Evolutionary conservation across 352 stramenopile species (phyloP).

Genomic region (Phytophthora multivora): DNA sequence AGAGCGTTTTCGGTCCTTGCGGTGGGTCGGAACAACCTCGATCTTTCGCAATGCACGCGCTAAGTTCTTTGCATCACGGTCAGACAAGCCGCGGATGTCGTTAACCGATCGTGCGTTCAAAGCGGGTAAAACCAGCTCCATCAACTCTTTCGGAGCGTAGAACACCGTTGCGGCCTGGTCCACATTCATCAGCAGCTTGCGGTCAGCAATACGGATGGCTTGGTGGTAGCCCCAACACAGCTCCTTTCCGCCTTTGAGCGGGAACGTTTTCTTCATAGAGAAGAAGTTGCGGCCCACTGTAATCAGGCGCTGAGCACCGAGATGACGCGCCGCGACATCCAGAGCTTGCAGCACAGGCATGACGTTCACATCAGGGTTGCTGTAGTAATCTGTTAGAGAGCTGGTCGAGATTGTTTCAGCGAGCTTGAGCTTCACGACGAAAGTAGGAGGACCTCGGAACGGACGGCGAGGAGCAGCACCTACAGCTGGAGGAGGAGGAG

Average conservation of each 20-base stretch:
- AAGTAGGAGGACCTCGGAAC: conserved; percentile 48
- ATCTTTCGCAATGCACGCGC: conserved; percentile 57
- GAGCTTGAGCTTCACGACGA: conserved; percentile 74
- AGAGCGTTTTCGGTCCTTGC: conserved; percentile 57
- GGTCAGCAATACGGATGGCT: conserved; percentile 56
- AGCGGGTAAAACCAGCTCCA: conserved; percentile 52
- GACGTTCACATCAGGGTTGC: conserved; percentile 61
- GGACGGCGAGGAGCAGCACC: conserved; percentile 32
- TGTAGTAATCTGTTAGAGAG: conserved; percentile 52
- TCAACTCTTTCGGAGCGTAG: conserved; percentile 54
- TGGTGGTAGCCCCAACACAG: conserved; percentile 81
- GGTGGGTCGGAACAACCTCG: conserved; percentile 57
- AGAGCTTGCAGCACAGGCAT: conserved; percentile 71
- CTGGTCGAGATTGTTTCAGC: conserved; percentile 61
- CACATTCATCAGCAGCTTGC: conserved; percentile 72
- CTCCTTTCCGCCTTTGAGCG: conserved; percentile 66
- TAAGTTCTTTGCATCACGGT: conserved; percentile 41
- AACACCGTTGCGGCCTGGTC: conserved; percentile 77
- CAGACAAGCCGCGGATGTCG: conserved; percentile 43
- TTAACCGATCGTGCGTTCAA: conserved; percentile 41
- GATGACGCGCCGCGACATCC: conserved; percentile 71
- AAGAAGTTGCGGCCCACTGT: conserved; percentile 77
- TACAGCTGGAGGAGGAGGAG: conserved; percentile 22
- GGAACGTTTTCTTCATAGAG: conserved; percentile 60
- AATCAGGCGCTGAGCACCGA: conserved; percentile 62